Evolutionary conservation across 2,329 filamentous ascomycete species (phyloP), one percentile per base, ranked within the genome.

Genomic region (Ceratocystis eucalypticola): DNA sequence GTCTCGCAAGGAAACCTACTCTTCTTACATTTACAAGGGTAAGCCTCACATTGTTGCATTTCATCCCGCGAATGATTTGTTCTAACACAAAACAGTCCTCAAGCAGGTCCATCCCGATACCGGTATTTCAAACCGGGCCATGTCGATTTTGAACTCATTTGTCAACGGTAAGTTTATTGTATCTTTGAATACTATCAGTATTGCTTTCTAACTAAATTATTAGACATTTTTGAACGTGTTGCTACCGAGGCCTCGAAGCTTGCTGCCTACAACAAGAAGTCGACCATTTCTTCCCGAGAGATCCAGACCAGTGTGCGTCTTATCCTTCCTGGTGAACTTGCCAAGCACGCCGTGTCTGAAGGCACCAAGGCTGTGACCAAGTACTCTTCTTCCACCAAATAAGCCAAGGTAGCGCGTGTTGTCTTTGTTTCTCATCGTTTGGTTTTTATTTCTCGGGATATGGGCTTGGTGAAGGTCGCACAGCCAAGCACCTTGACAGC

Each of bases 11-110:
- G 94, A 99, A 85, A 99, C 94, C n/a, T 99, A 99, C 84, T 95
- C 89, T 73, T 95, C 91, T 66, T 99, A 99, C 86, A 99, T 99
- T 82, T 99, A 97, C 89, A 99, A 97, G 85, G 94, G 93, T 96
- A 76, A 78, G 85, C 22, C 22, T 41, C 7, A 73, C 70, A 66
- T 64, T 66, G 68, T 63, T 50, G 30, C 28, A 61, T 63, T 46
- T 57, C 3, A 20, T 63, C 37, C 20, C 8, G 15, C 17, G 12
- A 48, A 33, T 28, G 3, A 66, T 55, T 66, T 70, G 45, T 66
- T 66, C 66, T 69, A 66, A 62, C 61, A 61, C 5, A 4, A 37
- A 73, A 62, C 72, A 97, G 94, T 99, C 75, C 88, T 99, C 78
- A 99, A 99, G 88, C 94, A 99, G 86, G 94, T 99, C 73, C 94